Evolutionary conservation across 495 filamentous ascomycete species (phyloP), one percentile per base, ranked within the genome.

Genomic region (Penicillium ochrochloron): DNA sequence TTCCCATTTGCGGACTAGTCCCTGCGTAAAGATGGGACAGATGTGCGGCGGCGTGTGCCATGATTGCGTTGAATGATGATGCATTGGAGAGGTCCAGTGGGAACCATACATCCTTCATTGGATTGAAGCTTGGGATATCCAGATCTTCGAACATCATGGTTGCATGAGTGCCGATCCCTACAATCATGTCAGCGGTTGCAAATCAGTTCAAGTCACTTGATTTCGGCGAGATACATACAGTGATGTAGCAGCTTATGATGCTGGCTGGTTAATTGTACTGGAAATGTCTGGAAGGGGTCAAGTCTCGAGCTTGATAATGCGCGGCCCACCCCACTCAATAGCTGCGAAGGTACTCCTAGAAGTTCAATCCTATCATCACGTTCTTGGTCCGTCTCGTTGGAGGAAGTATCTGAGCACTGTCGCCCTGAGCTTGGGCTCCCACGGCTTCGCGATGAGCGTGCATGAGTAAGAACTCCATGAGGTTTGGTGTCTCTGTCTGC

Each of bases 81-180:
- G 70, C 63, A 63, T 74, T 74, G 0, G 72, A 74, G 0, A 74
- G 64, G 25, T 75, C 72, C n/a, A 73, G 62, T 2, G 72, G 72
- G 55, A 75, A 72, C 72, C 72, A 75, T 34, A 75, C 72, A 55
- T 75, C 72, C 41, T 62, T 66, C 72, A 75, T 75, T 10, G 72
- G 72, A 59, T 75, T 75, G 19, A 75, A 75, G 14, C 62, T 62
- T 10, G 65, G 60, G 37, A 63, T 64, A 31, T 58, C 27, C n/a
- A 69, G 37, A 14, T 67, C 62, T 35, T 73, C 72, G 21, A 73
- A 75, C 72, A 74, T 73, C 72, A 74, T 74, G 2, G 72, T 62
- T 5, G 72, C 70, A 66, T 75, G 70, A 0, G 72, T 70, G 31
- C 63, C 57, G 4, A 75, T 64, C 72, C 72, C 72, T 75, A 44